A percentile compares a stretch with the other conserved stretches of the same genome.
Evolutionary conservation across 2,329 filamentous ascomycete genomes (phyloP).

Genomic region (Penicillium occitanis): DNA sequence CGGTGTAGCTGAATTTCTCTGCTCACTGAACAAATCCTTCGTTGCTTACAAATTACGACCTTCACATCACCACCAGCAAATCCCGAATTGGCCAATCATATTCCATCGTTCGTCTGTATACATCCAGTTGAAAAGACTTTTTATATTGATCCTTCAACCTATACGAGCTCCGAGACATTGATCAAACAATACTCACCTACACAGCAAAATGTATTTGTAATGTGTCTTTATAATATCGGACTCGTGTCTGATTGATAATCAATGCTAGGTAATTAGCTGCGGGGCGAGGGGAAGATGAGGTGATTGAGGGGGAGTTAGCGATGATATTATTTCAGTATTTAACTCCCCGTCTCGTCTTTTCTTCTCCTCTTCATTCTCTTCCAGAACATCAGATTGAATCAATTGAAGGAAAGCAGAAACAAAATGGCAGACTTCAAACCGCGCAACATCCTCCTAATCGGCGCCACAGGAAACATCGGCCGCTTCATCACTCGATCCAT

Average conservation of each 20-base stretch:
- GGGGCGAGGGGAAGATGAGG: conserved; percentile 5
- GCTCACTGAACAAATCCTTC: neutral
- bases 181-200: neutral
- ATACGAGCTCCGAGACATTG: neutral
- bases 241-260: conserved; percentile 2
- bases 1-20: neutral
- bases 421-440: conserved; percentile 23
- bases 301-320: neutral
- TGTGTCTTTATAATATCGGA: neutral
- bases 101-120: neutral
- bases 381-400: neutral
- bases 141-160: neutral
- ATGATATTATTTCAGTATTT: neutral
- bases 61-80: neutral
- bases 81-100: neutral
- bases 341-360: neutral
- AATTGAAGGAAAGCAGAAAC: neutral
- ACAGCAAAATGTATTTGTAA: neutral
- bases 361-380: neutral
- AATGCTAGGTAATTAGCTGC: neutral
- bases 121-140: too few relatives aligned
- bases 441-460: conserved; percentile 53
- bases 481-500: conserved; percentile 54
- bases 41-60: neutral
- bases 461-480: conserved; percentile 55